These are phyloP conservation scores for Claviceps pusilla DNA, from an alignment of 2,329 filamentous ascomycete species.

Conservation along the genomic window DNA sequence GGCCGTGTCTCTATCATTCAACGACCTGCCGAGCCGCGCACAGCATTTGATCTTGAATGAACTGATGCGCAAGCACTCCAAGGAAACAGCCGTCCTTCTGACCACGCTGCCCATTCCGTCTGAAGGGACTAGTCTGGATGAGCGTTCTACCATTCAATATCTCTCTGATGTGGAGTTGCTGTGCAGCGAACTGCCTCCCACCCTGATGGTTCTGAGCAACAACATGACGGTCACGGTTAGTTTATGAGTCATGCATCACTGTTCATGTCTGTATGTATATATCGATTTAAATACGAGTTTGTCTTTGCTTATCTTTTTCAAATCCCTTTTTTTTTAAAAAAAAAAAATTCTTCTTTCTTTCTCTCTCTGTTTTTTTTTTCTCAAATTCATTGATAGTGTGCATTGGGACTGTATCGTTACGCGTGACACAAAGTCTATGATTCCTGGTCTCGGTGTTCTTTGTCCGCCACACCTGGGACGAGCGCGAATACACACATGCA, in stretches of 20 bases:
- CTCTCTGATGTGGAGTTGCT: conserved; percentile 65
- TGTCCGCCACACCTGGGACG: background rate
- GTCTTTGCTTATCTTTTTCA: too few relatives aligned
- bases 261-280: too few relatives aligned
- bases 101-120: conserved; percentile 71
- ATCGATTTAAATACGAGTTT: too few relatives aligned
- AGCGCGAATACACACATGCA: background rate
- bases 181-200: conserved; percentile 60
- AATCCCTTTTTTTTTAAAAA: background rate
- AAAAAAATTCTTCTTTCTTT: background rate
- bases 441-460: background rate
- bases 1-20: conserved; percentile 61
- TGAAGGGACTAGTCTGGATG: conserved; percentile 59
- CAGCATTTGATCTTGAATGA: conserved; percentile 82
- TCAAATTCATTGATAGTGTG: background rate
- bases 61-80: conserved; percentile 54
- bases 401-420: background rate
- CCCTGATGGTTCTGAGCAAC: conserved; percentile 69
- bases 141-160: conserved; percentile 57
- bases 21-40: conserved; percentile 69
- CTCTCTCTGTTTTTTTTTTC: background rate
- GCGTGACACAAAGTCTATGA: background rate
- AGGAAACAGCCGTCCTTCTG: conserved; percentile 61
- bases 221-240: conserved; percentile 80
- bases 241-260: conserved; percentile 27